Evolutionary conservation across 768 basidiomycete species (phyloP).

Genomic region (Mycena indigotica): DNA sequence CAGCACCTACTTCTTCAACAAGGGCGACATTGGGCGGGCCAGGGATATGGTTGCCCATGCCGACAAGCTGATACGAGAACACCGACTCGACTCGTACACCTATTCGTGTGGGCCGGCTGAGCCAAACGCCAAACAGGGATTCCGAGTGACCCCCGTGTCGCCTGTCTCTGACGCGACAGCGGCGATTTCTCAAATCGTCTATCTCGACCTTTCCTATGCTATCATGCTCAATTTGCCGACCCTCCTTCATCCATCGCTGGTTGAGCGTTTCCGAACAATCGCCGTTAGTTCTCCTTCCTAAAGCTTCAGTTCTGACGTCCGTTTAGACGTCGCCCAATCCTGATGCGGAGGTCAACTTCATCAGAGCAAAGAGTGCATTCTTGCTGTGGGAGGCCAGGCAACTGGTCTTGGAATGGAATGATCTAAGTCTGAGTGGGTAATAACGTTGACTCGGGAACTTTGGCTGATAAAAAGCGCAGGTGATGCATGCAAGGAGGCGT

Average conservation of each 20-base stretch:
- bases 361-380: slow-evolving; percentile 9
- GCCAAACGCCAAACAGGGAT: neutral
- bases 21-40: slow-evolving; percentile 7
- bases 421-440: slow-evolving; percentile 1
- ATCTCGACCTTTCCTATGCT: slow-evolving; percentile 5
- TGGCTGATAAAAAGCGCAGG: too few relatives aligned
- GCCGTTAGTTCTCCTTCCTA: slow-evolving; percentile 2
- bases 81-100: neutral
- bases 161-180: slow-evolving; percentile 2
- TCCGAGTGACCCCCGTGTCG: neutral
- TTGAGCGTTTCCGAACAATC: neutral
- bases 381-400: neutral
- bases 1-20: slow-evolving; percentile 5
- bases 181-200: slow-evolving; percentile 12
- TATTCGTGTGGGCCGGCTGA: neutral
- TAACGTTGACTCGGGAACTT: too few relatives aligned
- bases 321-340: neutral
- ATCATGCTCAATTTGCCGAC: slow-evolving; percentile 2
- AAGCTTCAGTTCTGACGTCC: neutral
- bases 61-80: neutral
- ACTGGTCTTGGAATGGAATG: neutral
- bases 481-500: neutral
- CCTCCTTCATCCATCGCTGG: neutral
- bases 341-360: slow-evolving; percentile 10
- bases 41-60: slow-evolving; percentile 1